Evolutionary conservation across 139 green algal species (phyloP), one percentile per base, ranked within the genome.

Genomic region (Tetradesmus obliquus): DNA sequence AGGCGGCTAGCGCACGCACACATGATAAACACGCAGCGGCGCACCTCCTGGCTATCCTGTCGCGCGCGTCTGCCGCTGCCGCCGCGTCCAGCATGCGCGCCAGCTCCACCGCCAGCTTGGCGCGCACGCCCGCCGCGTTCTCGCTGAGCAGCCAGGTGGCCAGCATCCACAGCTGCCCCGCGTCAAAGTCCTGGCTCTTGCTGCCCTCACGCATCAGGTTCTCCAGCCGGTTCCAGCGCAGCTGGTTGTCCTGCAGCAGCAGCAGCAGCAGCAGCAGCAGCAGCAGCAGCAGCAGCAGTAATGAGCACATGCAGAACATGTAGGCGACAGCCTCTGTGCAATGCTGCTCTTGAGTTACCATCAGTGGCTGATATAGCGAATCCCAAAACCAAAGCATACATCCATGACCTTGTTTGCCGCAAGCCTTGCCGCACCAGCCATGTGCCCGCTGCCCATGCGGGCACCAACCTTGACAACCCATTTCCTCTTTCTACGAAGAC

Each of bases 91-190:
- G 66, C 80, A 98, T 95, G 3, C 94, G 92, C 1, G 95, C 95
- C 8, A 97, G 62, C 93, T 99, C 97, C n/a, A 76, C 86, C 22
- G 94, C 95, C n/a, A 98, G 45, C 79, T 88, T 91, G 9, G 74
- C 53, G 66, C 90, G 69, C 32, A 92, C 58, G 3, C 12, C 55
- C 5, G 85, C 19, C 17, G 91, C 79, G 60, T 91, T 92, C 9
- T 81, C 79, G 7, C 84, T 32, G 87, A 98, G 87, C 71, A 99
- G 84, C 96, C 96, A 99, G 79, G 97, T 94, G 0, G 94, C 94
- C 84, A 99, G 94, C 84, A 98, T 93, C 97, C 97, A 99, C 17
- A 99, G 93, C 95, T 98, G 96, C 10, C 84, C 88, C 5, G 95
- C 84, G 89, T 99, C 96, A 91, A 97, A 99, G 93, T 97, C 96